Evolutionary conservation across 2,329 filamentous ascomycete genomes (phyloP), one percentile per base, ranked within the genome.

Genomic region (Nothomitra cinnamomea): DNA sequence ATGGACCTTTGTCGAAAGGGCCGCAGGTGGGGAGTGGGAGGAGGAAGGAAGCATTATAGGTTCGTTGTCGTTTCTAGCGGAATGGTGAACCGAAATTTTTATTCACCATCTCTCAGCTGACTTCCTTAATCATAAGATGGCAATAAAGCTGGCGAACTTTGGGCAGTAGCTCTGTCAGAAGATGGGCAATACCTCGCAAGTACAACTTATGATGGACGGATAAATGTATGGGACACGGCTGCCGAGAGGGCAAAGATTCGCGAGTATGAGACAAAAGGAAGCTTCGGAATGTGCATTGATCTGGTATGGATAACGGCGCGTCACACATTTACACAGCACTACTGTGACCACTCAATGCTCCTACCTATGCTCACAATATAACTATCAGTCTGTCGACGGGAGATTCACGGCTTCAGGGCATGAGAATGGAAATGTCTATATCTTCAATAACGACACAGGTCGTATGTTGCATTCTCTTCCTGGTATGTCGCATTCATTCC

Each of bases 381-480:
- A 5, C 45, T 24, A 35, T 28, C 56, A 79, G 77, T 82, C 78
- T 56, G 65, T 71, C 19, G 85, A 98, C 66, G 90, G 89, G 53
- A 82, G 79, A 57, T 84, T 87, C 66, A 94, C 89, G 28, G 90
- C 89, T 2, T 94, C 85, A 52, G 92, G 92, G 0, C 90, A 98
- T 68, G 85, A 95, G 65, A 95, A 85, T 62, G 92, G 92, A 15
- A 82, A 81, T 12, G 78, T 96, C 57, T 95, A 95, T 69, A 80
- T 98, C 57, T 98, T 96, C 74, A 89, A 88, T 71, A 96, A 95
- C 62, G 83, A 88, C 60, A 87, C 85, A 0, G 86, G 87, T 2
- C 79, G 87, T 53, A 79, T 98, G 60, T 74, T 86, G 12, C 90
- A 95, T 67, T 92, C 87, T 6, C 72, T 98, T 22, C 82, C 87